Evolutionary conservation across 2,329 filamentous ascomycete species (phyloP), one percentile per base, ranked within the genome.

Genomic region (Cladosporium sp.): DNA sequence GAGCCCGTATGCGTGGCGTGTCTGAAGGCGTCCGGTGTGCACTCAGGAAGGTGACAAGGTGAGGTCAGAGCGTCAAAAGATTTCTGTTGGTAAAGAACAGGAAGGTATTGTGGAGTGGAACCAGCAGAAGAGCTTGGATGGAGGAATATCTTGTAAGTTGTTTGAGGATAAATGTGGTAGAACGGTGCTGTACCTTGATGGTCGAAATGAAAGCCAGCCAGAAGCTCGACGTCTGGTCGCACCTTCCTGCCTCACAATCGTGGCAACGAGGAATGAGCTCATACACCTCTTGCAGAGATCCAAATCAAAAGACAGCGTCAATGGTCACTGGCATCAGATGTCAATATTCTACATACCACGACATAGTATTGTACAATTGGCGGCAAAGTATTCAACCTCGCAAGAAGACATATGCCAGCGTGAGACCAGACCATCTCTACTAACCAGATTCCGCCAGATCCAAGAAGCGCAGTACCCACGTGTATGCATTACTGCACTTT

Each of bases 231-330:
- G 32, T 59, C n/a, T n/a, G n/a, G n/a, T n/a, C 62, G 48, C 36
- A 53, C 59, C 57, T 70, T 70, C 64, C 57, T 70, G 70, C 64
- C 57, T 67, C 14, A 57, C 62, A 64, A 70, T 70, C 36, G 30
- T 61, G 10, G 39, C n/a, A 46, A 10, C 36, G 36, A n/a, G 16
- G 16, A 1, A 39, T 39, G 39, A 46, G 39, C 39, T 46, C n/a
- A 46, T 21, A 4, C 8, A 46, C 6, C 39, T 21, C n/a, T 21
- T 8, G 39, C 39, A n/a, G 39, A 46, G 4, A 46, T 13, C n/a
- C 39, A 23, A 46, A 46, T 13, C n/a, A 46, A 3, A 23, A 46
- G 39, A n/a, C n/a, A 46, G 39, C 21, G n/a, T n/a, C 10, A 13
- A n/a, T 46, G 8, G 8, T n/a, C n/a, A 23, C 2, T 46, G 21